Percentiles rank a stretch among this genome's conserved stretches.
These are phyloP conservation scores for Eurotiales sp. DNA, from an alignment of 2,329 filamentous ascomycete genomes.

Conservation along the genomic window DNA sequence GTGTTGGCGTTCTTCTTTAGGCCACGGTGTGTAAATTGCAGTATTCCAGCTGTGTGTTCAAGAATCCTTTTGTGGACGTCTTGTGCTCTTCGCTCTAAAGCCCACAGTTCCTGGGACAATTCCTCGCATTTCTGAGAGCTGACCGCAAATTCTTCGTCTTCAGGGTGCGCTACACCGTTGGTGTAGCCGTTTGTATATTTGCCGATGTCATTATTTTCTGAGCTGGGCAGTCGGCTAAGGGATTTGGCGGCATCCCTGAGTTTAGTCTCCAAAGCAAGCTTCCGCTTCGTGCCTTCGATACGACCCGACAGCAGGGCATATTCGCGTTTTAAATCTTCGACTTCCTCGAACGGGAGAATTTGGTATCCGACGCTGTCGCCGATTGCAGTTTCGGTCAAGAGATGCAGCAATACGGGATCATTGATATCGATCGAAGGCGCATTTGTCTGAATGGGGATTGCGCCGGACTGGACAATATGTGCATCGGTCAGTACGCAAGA, in stretches of 20 bases:
- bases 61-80: slow-evolving; percentile 72
- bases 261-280: slow-evolving; percentile 85
- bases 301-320: slow-evolving; percentile 66
- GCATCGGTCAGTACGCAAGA: slow-evolving; percentile 12
- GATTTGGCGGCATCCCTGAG: slow-evolving; percentile 89
- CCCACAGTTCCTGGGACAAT: slow-evolving; percentile 73
- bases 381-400: slow-evolving; percentile 90
- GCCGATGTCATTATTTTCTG: slow-evolving; percentile 54
- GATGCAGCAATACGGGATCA: slow-evolving; percentile 74
- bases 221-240: slow-evolving; percentile 73
- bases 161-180: slow-evolving; percentile 46
- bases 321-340: slow-evolving; percentile 88
- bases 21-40: slow-evolving; percentile 82
- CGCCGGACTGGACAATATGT: slow-evolving; percentile 51
- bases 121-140: slow-evolving; percentile 83
- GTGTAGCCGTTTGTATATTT: slow-evolving; percentile 47
- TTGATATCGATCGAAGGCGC: slow-evolving; percentile 41
- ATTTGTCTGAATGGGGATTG: slow-evolving; percentile 30
- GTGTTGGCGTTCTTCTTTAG: slow-evolving; percentile 56
- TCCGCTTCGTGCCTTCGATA: slow-evolving; percentile 77
- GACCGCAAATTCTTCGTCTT: slow-evolving; percentile 66
- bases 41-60: slow-evolving; percentile 85
- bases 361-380: slow-evolving; percentile 82
- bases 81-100: slow-evolving; percentile 71
- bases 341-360: slow-evolving; percentile 84